Conservation (phyloP, 1,284 basidiomycete genomes). For the Cryptococcus sp. region DNA sequence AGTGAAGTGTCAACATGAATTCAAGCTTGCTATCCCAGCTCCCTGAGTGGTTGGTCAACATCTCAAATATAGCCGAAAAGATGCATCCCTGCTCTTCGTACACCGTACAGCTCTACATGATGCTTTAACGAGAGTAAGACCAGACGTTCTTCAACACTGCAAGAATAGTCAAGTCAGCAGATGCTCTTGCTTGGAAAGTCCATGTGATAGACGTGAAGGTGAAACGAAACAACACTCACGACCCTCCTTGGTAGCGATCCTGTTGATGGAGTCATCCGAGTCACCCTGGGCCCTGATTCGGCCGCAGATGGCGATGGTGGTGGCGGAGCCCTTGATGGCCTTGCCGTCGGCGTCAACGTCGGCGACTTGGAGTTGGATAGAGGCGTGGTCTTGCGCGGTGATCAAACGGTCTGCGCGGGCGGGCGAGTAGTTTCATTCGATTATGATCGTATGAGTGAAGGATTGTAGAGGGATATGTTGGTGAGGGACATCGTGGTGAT, state of each 20-base stretch:
- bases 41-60: too few species aligned
- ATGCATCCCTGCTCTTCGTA: conserved; percentile 17
- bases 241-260: conserved; percentile 92
- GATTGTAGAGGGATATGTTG: too few species aligned
- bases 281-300: conserved; percentile 93
- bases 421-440: neutral
- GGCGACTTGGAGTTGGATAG: conserved; percentile 91
- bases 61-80: conserved; percentile 12
- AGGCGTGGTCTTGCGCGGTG: conserved; percentile 96
- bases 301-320: conserved; percentile 92
- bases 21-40: too few species aligned
- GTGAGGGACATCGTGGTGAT: too few species aligned
- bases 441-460: too few species aligned
- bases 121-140: conserved; percentile 48
- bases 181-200: neutral
- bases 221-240: conserved; percentile 63
- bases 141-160: conserved; percentile 55
- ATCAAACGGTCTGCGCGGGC: conserved; percentile 37
- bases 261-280: conserved; percentile 95
- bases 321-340: conserved; percentile 76
- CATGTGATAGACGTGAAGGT: too few species aligned
- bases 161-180: neutral
- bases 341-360: conserved; percentile 94
- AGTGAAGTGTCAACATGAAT: too few species aligned
- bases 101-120: conserved; percentile 7